Base-by-base conservation (phyloP, 305 asterid species). In the Fraxinus ornus region DNA sequence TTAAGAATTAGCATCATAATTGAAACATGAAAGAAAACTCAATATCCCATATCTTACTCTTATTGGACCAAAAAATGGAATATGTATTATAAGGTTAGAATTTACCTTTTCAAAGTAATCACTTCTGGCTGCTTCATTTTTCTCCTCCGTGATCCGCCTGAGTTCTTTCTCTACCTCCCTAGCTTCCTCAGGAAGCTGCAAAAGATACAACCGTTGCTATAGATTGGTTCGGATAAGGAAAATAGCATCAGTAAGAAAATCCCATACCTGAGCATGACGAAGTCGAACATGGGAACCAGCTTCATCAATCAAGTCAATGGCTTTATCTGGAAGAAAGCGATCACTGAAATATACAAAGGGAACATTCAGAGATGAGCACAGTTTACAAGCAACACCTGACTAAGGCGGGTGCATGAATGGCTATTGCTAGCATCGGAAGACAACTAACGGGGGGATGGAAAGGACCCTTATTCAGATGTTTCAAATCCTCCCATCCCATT, bases 281-380 rank as follows among this genome's bases (percentile, higher is more conserved):
- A 94, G 98, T 85, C 98, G 90, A 85, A 96, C 99, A 76, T 98
- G 92, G 76, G 99, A 96, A 80, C 99, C 98, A 86, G 99, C 99
- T 85, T 96, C 98, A 88, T 96, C 99, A 55, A 96, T 78, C 97
- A 96, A 91, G 91, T 96, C 99, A 71, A 96, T 96, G 68, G 99
- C 99, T 89, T 96, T 96, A 76, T 96, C 99, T 52, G 99, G 99
- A 86, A 96, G 88, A 87, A 96, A 96, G 3, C 99, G 98, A 84
- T 96, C 99, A 83, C 99, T 96, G 94, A 77, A 87, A 88, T 52
- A 79, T 76, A 78, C 78, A 82, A 81, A 44, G 32, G 64, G 57
- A 39, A 57, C 39, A 41, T 15, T 80, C 81, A 84, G 84, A 39
- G 47, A 66, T 76, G 55, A 37, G 60, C 6, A 57, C 32, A 17